Evolutionary conservation across 441 rosid species (phyloP), one percentile per base, ranked within the genome.

Genomic region (Capsella rubella): DNA sequence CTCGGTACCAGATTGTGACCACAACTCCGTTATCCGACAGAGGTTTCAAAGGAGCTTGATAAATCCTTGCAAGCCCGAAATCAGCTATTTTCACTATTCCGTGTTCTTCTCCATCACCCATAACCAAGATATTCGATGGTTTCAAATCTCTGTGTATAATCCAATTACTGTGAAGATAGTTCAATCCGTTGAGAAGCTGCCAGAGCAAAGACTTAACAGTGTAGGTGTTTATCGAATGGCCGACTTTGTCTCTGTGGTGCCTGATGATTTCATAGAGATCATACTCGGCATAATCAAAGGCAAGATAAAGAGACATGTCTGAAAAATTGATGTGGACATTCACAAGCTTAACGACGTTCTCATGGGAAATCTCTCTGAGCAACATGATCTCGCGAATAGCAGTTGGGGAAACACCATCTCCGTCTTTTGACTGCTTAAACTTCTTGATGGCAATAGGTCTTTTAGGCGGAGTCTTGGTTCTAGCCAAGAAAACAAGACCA

Each of bases 301-400:
- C 98, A 43, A 95, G 89, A 79, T 93, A 93, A 39, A 95, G 84
- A 0, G 98, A 91, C 99, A 95, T 93, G 69, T 95, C 98, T 25
- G 86, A 75, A 45, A 87, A 97, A 79, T 95, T 95, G 73, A 93
- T 95, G 87, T 93, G 99, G 71, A 93, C 99, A 55, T 95, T 91
- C 64, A 93, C 95, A 60, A 95, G 98, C 93, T 87, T 93, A 78
- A 95, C 98, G 14, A 95, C 98, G 67, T 95, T 93, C 83, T 95
- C 99, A 45, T 93, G 97, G 1, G 96, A 61, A 66, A 95, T 93
- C 86, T 95, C 99, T 42, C 95, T 82, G 55, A 95, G 97, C 78
- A 95, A 78, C 99, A 92, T 95, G 79, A 95, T 95, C 84, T 95
- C 98, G 13, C 97, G 97, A 73, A 95, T 91, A 46, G 98, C 98